Evolutionary conservation across 768 basidiomycete genomes (phyloP), one percentile per base, ranked within the genome.

Genomic region (Porpolomopsis calyptriformis): DNA sequence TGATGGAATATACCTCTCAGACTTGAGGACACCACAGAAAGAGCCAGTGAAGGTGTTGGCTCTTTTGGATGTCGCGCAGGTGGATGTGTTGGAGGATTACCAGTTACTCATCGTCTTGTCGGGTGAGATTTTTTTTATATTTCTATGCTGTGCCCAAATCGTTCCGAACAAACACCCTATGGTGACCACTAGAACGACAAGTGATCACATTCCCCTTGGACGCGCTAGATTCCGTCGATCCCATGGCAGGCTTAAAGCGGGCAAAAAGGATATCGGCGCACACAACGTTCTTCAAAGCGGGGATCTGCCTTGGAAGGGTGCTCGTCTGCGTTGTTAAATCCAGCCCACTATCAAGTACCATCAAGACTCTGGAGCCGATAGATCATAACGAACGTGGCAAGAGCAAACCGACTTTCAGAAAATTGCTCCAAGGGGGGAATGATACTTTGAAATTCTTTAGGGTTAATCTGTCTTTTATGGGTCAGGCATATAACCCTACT

Each of bases 321-420:
- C 76, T 99, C 9, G 91, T 99, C 40, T 98, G 96, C 58, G 85
- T 98, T 38, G 94, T 98, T 58, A 99, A 98, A 67, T 87, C 90
- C 1, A 89, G 85, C 52, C 89, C 90, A 44, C 67, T 96, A 43
- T 94, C 91, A 14, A 97, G 90, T 54, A 98, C 94, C 18, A 96
- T 98, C 72, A 98, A 98, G 72, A 83, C 88, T 1, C 73, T 98
- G 47, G 96, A 98, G 56, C 96, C 96, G 0, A 89, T 98, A 51
- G 93, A 98, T 59, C 85, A 90, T 65, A 84, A 76, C 49, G 61
- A 82, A 40, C 76, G 86, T 10, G 84, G 85, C 2, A 70, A 83
- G 46, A 78, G 73, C 43, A 90, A 90, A 64, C 88, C 89, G 10
- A 88, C 92, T n/a, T 93, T 98, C 69, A 81, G 84, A 61, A 94